Evolutionary conservation across 805 yeast species (phyloP), one percentile per base, ranked within the genome.

Genomic region (Nakazawaea anatomiae): DNA sequence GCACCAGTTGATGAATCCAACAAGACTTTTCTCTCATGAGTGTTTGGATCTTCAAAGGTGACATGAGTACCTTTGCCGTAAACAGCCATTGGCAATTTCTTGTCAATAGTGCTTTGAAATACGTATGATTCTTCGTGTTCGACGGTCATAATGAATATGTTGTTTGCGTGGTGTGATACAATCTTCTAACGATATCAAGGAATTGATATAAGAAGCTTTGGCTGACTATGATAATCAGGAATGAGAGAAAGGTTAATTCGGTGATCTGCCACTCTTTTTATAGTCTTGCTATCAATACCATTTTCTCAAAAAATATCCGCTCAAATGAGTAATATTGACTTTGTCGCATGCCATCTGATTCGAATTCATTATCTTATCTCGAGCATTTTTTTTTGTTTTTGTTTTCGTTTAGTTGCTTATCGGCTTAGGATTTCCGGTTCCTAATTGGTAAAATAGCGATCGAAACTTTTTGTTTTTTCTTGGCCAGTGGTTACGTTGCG

Each of bases 1-100:
- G 75, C 76, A 50, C 75, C 75, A 25, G 73, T 69, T 36, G 62
- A 58, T 29, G 64, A 74, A 57, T 71, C 75, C 35, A 69, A 52
- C n/a, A 67, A 52, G 34, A 61, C 65, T 27, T 48, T 62, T 44
- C 54, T 51, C 44, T 63, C 64, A n/a, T 69, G 69, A 18, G 74
- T 64, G 8, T 53, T 57, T 31, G 73, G 69, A 55, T 72, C 73
- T 47, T 58, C 65, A 29, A 70, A 62, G 5, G 65, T 62, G 54
- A 74, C 60, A 53, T 60, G 60, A 45, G 61, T 52, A 30, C 78
- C 79, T 31, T 65, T 58, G 44, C 79, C 78, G 18, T 63, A 66
- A 42, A 72, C 67, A 48, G 73, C 74, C 51, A 65, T 66, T 5
- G 74, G 71, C 42, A 69, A 66, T 48, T 60, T 62, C 54, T 70